Evolutionary conservation across 805 yeast species (phyloP).

Genomic region (Deakozyma indianensis): DNA sequence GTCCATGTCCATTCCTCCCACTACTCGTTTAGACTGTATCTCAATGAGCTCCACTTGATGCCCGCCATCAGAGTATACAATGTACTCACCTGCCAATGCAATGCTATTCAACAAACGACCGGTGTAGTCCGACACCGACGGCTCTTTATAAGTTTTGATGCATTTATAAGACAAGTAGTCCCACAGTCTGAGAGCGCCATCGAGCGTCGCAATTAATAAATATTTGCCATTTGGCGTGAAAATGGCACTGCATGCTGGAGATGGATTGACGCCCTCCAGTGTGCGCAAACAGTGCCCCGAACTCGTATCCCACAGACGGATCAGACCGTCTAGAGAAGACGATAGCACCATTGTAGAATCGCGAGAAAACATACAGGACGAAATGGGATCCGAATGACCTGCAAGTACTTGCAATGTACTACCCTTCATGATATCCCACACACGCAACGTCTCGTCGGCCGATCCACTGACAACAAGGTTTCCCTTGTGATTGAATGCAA

Average conservation of each 20-base stretch:
- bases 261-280: conserved; percentile 35
- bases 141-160: conserved; percentile 46
- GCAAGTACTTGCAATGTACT: conserved; percentile 62
- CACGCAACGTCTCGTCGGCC: conserved; percentile 77
- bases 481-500: conserved; percentile 59
- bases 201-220: conserved; percentile 63
- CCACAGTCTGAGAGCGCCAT: conserved; percentile 72
- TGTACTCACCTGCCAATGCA: not conserved
- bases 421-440: conserved; percentile 76
- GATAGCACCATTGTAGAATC: conserved; percentile 76
- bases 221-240: conserved; percentile 73
- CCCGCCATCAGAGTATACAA: not conserved
- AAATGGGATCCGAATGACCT: conserved; percentile 87
- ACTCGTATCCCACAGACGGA: conserved; percentile 73
- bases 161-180: conserved; percentile 71
- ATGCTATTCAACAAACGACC: not conserved
- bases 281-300: conserved; percentile 90
- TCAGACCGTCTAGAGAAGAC: conserved; percentile 83
- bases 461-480: conserved; percentile 70
- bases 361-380: conserved; percentile 55
- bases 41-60: not conserved
- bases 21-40: not conserved
- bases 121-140: not conserved
- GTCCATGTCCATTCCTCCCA: not conserved
- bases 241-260: conserved; percentile 58